A percentile compares a stretch with the other conserved stretches of the same genome.
Evolutionary conservation across 2,329 filamentous ascomycete species (phyloP).

Genomic region (Penicillium sp.): DNA sequence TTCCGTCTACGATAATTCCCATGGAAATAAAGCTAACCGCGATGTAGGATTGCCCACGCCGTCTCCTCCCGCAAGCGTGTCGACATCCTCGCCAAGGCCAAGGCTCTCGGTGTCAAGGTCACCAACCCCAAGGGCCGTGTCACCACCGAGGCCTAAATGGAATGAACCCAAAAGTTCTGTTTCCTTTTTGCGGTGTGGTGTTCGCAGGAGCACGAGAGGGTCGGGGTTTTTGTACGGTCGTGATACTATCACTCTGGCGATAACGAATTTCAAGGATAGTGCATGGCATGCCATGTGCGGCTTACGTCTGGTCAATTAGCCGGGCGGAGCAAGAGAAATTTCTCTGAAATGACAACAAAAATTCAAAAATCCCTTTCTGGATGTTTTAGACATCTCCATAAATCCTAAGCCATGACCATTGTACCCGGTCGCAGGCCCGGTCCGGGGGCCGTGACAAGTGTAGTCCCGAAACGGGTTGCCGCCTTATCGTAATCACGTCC

Average conservation of each 20-base stretch:
- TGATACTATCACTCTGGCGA: constrained; percentile 29
- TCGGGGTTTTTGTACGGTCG: constrained; percentile 29
- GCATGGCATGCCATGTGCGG: constrained; percentile 27
- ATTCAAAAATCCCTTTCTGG: constrained; percentile 38
- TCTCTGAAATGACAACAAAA: constrained; percentile 43
- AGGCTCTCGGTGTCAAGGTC: constrained; percentile 99
- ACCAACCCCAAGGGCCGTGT: constrained; percentile 99
- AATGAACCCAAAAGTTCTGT: constrained; percentile 49
- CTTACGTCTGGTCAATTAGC: constrained; percentile 26
- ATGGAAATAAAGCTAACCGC: not conserved
- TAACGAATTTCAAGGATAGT: constrained; percentile 33
- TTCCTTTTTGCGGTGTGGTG: constrained; percentile 21
- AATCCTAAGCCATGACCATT: no score
- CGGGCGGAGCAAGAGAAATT: constrained; percentile 54
- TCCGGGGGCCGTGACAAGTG: not conserved
- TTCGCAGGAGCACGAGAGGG: constrained; percentile 24
- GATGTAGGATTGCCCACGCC: constrained; percentile 83
- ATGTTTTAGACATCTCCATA: not conserved
- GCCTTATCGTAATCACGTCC: not conserved
- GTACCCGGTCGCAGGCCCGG: no score
- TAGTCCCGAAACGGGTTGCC: not conserved
- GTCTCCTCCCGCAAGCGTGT: constrained; percentile 98
- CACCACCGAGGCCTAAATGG: constrained; percentile 76
- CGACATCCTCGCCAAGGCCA: constrained; percentile 94
- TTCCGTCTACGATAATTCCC: constrained; percentile 24